phyloP scores from a whole-genome alignment of 805 yeast species.

The Scheffersomyces amazonensis region DNA sequence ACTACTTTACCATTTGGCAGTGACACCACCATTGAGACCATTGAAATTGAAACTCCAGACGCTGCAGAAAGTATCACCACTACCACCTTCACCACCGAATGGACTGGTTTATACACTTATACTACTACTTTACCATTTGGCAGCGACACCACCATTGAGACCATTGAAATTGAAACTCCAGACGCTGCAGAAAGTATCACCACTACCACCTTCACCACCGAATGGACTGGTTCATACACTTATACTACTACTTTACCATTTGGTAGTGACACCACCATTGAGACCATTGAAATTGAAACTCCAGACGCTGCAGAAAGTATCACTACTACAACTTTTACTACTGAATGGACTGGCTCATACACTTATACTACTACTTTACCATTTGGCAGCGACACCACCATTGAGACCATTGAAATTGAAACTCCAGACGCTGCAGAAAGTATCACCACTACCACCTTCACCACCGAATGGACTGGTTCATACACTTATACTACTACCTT shows the following conservation, averaged over 20 bases:
- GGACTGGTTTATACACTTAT: neutral
- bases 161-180: neutral
- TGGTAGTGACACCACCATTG: slow-evolving; percentile 3
- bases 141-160: neutral
- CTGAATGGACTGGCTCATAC: neutral
- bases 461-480: neutral
- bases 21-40: neutral
- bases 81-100: neutral
- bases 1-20: neutral
- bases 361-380: neutral
- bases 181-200: neutral
- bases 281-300: neutral
- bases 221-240: slow-evolving; percentile 1
- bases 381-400: neutral
- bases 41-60: neutral
- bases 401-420: neutral
- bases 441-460: slow-evolving; percentile 2
- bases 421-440: neutral
- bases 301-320: neutral
- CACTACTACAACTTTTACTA: neutral
- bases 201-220: slow-evolving; percentile 1
- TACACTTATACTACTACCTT: neutral
- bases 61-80: neutral
- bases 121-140: neutral
- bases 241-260: neutral